Evolutionary conservation across 2,329 filamentous ascomycete genomes (phyloP).

Genomic region (Diaporthe citri): DNA sequence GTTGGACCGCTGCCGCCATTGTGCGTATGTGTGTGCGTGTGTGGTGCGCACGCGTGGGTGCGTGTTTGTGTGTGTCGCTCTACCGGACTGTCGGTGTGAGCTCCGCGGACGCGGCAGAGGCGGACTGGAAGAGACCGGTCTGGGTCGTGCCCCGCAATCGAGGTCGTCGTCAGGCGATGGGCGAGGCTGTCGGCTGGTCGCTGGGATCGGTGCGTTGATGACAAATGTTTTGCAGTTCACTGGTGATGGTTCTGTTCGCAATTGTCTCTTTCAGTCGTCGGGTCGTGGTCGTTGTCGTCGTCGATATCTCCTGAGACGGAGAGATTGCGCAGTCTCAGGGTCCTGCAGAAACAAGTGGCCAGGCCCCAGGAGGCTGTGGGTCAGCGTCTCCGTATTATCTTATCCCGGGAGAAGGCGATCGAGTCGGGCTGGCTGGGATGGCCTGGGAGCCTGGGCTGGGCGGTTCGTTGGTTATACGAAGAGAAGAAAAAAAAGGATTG

Average conservation of each 20-base stretch:
- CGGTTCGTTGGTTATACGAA: neutral
- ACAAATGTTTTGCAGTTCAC: neutral
- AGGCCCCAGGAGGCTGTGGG: constrained; percentile 39
- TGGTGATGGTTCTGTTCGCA: neutral
- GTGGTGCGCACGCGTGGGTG: neutral
- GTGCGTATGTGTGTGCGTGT: neutral
- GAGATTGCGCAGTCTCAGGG: constrained; percentile 34
- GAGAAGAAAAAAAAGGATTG: neutral
- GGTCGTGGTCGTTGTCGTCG: constrained; percentile 12
- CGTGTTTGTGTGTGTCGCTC: neutral
- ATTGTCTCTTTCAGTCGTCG: neutral
- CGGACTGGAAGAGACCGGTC: constrained; percentile 16
- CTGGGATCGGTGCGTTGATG: constrained; percentile 3
- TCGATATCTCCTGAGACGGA: constrained; percentile 33
- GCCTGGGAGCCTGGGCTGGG: constrained; percentile 7
- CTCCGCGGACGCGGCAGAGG: neutral
- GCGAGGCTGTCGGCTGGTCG: constrained; percentile 8
- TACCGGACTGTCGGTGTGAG: constrained; percentile 28
- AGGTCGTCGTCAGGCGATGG: constrained; percentile 29
- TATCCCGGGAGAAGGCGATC: constrained; percentile 35
- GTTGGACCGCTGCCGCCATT: constrained; percentile 41
- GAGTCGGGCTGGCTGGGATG: constrained; percentile 17
- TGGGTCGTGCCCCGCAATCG: constrained; percentile 35
- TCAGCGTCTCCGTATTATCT: constrained; percentile 40
- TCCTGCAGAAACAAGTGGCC: constrained; percentile 39